A percentile compares a stretch with the other conserved stretches of the same genome.
Conservation (phyloP, 495 filamentous ascomycete species). For the Gamarada debralockiae region DNA sequence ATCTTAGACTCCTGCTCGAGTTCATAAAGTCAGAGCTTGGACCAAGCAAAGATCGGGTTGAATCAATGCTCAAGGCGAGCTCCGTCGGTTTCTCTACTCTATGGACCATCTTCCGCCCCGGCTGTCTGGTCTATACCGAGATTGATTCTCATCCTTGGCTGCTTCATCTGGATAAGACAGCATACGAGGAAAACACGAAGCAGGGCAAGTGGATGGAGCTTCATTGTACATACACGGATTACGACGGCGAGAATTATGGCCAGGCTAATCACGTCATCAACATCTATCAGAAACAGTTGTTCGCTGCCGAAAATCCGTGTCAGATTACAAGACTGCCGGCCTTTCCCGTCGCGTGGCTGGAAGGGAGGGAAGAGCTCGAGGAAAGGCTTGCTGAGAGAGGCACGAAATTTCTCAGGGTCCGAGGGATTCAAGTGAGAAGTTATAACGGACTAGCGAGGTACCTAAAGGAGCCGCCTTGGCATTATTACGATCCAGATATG, state of each 20-base stretch:
- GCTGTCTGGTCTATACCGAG: conserved; percentile 48
- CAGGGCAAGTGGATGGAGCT: background rate
- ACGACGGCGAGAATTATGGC: background rate
- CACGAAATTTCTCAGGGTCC: too few species aligned
- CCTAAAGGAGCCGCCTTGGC: too few species aligned
- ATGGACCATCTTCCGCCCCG: conserved; percentile 89
- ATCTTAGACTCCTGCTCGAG: conserved; percentile 28
- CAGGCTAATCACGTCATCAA: background rate
- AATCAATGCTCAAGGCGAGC: too few species aligned
- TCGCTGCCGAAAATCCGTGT: background rate
- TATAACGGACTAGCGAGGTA: too few species aligned
- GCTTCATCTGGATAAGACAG: background rate
- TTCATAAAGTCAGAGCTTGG: too few species aligned
- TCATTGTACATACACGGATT: background rate
- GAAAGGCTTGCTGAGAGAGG: conserved; percentile 23
- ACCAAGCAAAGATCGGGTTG: too few species aligned
- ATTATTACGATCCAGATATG: too few species aligned
- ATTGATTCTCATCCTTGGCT: background rate
- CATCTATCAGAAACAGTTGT: background rate
- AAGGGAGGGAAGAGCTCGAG: too few species aligned
- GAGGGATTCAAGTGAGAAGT: too few species aligned
- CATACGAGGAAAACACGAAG: background rate
- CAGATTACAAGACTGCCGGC: background rate
- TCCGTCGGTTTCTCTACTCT: conserved; percentile 81
- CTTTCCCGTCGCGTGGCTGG: too few species aligned